Evolutionary conservation across 73 alveolate species (phyloP).

Genomic region (Urostyla sp.): DNA sequence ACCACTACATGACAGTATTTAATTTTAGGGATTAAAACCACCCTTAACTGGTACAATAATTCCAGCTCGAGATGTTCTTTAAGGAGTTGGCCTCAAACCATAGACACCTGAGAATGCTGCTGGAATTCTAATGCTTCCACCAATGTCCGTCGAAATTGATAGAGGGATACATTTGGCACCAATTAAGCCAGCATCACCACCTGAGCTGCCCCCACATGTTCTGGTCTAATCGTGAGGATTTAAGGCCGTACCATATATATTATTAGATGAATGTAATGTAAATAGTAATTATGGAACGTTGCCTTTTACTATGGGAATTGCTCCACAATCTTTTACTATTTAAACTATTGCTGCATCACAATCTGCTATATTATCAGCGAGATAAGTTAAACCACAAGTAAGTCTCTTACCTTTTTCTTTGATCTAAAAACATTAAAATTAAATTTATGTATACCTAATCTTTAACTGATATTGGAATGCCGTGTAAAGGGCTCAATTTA

Average conservation of each 20-base stretch:
- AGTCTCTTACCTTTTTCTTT: neutral
- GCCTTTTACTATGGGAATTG: constrained; percentile 81
- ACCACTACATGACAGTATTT: constrained; percentile 2
- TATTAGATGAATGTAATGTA: constrained; percentile 75
- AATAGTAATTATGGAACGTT: constrained; percentile 76
- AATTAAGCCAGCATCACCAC: constrained; percentile 88
- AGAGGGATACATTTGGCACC: constrained; percentile 75
- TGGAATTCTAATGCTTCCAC: constrained; percentile 87
- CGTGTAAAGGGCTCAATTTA: constrained; percentile 17
- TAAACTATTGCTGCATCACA: constrained; percentile 63
- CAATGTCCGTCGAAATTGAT: constrained; percentile 75
- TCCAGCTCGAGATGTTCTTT: constrained; percentile 40
- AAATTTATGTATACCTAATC: neutral
- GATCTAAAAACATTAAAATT: neutral
- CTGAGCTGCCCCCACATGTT: constrained; percentile 88
- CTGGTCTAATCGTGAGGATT: constrained; percentile 82
- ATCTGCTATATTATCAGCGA: neutral
- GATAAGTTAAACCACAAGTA: constrained; percentile 8
- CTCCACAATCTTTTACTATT: constrained; percentile 75
- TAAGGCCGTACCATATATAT: constrained; percentile 74
- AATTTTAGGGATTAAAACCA: neutral
- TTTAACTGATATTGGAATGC: constrained; percentile 39
- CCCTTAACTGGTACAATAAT: constrained; percentile 15
- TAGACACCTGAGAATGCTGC: constrained; percentile 83
- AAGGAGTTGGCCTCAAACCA: constrained; percentile 78